phyloP scores from a whole-genome alignment of 352 stramenopile genomes.

The Globisporangium canariense region DNA sequence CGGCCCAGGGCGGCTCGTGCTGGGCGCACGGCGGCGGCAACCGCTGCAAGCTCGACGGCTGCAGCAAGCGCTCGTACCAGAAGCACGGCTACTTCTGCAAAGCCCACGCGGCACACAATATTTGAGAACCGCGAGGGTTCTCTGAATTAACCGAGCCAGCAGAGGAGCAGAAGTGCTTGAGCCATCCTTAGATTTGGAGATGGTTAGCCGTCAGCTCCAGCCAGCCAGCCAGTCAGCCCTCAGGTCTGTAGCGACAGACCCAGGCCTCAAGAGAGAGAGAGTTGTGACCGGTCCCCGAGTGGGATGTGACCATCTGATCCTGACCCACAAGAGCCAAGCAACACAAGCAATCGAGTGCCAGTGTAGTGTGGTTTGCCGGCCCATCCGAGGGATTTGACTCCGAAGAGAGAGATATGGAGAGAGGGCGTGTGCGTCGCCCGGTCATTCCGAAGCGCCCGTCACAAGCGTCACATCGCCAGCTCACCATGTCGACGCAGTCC shows the following conservation, averaged over 20 bases:
- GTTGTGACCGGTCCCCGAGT: no score
- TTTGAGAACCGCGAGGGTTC: constrained; percentile 1
- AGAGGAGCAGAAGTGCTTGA: no score
- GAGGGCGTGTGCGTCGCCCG: constrained; percentile 4
- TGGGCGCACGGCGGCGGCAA: constrained; percentile 46
- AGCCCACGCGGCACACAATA: constrained; percentile 28
- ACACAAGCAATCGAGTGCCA: no score
- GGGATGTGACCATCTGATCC: no score
- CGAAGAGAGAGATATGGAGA: no score
- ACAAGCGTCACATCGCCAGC: constrained; percentile 11
- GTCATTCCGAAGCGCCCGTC: constrained; percentile 10
- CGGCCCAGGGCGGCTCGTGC: constrained; percentile 30
- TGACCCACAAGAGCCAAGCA: no score
- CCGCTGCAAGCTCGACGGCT: constrained; percentile 40
- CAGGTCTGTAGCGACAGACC: no score
- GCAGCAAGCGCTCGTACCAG: constrained; percentile 46
- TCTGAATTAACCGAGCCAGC: neutral
- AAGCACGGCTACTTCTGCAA: constrained; percentile 52
- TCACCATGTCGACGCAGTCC: no score
- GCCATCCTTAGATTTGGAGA: no score
- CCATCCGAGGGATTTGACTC: neutral
- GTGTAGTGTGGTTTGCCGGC: neutral
- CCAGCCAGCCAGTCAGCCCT: no score
- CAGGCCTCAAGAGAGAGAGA: no score
- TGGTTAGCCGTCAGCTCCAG: no score